Evolutionary conservation across 345 rosid genomes (phyloP), one percentile per base, ranked within the genome.

Genomic region (Triadica sebifera): DNA sequence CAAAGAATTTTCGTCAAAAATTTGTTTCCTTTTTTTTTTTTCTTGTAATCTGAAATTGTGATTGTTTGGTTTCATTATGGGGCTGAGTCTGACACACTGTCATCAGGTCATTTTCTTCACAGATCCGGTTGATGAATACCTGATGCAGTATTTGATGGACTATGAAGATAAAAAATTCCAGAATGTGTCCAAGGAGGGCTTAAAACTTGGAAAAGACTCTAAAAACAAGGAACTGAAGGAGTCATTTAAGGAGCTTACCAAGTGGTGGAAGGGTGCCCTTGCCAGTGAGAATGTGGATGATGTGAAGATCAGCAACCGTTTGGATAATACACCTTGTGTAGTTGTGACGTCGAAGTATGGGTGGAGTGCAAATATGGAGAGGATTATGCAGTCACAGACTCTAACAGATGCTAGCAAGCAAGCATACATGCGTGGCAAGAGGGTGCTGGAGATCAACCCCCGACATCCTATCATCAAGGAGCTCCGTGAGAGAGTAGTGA

Each of bases 141-240:
- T 95, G 88, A 93, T 93, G 99, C 99, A 93, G 81, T 95, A 95
- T 74, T 81, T 95, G 83, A 95, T 95, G 99, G 99, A 95, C 45
- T 95, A 95, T 73, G 96, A 93, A 73, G 97, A 87, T 76, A 90
- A 85, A 75, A 89, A 93, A 71, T 95, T 95, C 87, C 99, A 95
- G 80, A 95, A 95, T 79, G 99, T 91, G 55, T 93, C 97, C 38
- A 91, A 93, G 74, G 99, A 93, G 86, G 99, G 97, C 25, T 77
- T 95, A 57, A 93, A 95, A 74, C 86, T 95, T 25, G 96, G 93
- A 61, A 92, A 92, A 79, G 97, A 83, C 80, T 72, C 94, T 0
- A 90, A 88, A 73, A 88, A 65, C 51, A 93, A 93, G 86, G 99
- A 95, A 79, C 83, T 95, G 34, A 91, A 95, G 83, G 98, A 93